These are phyloP conservation scores for Malbranchea zuffiana DNA, from an alignment of 2,329 filamentous ascomycete genomes.

Conservation along the genomic window DNA sequence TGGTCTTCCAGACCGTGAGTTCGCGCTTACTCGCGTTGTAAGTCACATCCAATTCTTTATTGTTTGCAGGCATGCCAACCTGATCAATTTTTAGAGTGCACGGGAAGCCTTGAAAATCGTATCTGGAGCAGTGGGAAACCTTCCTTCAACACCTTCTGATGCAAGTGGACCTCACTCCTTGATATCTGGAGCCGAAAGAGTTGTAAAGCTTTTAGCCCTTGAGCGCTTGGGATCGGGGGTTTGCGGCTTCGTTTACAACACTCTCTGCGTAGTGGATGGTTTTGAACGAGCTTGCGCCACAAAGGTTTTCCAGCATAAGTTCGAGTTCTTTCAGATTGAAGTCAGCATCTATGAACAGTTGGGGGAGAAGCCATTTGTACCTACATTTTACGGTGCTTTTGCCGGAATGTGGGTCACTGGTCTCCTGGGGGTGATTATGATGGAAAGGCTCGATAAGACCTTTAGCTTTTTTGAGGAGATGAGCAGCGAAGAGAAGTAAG, in stretches of 20 bases:
- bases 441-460: slow-evolving; percentile 2
- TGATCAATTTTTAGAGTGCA: not conserved
- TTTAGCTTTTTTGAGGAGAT: slow-evolving; percentile 2
- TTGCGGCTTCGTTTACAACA: not conserved
- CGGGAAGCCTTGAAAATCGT: not conserved
- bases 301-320: not conserved
- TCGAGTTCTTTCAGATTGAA: not conserved
- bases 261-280: not conserved
- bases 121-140: not conserved
- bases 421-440: slow-evolving; percentile 1
- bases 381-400: slow-evolving; percentile 1
- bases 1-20: not conserved
- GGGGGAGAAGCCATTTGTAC: not conserved
- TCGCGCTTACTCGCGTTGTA: slow-evolving; percentile 2
- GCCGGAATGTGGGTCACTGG: not conserved
- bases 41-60: not conserved
- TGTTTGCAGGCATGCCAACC: not conserved
- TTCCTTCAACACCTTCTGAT: not conserved
- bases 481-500: slow-evolving; percentile 1
- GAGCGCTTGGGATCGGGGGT: not conserved
- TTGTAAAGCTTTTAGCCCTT: not conserved
- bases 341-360: not conserved
- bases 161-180: not conserved
- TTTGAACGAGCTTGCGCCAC: not conserved
- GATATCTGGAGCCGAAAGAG: not conserved